These are phyloP conservation scores for Bondarzewia mesenterica DNA, from an alignment of 1,284 basidiomycete genomes.

Conservation along the genomic window DNA sequence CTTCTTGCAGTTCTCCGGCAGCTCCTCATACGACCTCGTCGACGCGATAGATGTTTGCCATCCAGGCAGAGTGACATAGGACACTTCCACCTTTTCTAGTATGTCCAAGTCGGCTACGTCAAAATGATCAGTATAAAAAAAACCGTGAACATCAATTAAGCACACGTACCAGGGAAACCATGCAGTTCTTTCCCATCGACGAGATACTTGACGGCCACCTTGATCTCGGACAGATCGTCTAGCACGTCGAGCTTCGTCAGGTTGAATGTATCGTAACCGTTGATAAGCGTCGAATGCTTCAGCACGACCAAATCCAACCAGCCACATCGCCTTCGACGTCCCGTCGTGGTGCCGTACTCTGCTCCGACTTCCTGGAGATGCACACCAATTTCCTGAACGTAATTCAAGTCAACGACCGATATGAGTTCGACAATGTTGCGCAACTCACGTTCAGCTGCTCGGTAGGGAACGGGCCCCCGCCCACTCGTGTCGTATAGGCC, in stretches of 20 bases:
- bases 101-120: conserved; percentile 75
- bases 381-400: conserved; percentile 61
- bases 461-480: conserved; percentile 95
- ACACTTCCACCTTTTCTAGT: conserved; percentile 77
- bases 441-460: conserved; percentile 81
- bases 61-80: conserved; percentile 87
- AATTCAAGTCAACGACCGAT: neutral
- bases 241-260: conserved; percentile 95
- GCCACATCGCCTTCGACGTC: conserved; percentile 86
- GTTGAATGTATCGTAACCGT: conserved; percentile 92
- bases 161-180: conserved; percentile 80
- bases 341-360: conserved; percentile 91
- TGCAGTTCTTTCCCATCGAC: conserved; percentile 72
- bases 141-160: neutral
- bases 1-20: conserved; percentile 81
- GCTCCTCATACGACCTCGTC: conserved; percentile 60
- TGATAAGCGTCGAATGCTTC: conserved; percentile 89
- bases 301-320: conserved; percentile 98
- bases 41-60: conserved; percentile 83
- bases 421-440: neutral
- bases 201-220: conserved; percentile 80
- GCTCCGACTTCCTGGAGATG: conserved; percentile 92
- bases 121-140: conserved; percentile 6
- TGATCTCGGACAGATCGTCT: conserved; percentile 82
- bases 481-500: conserved; percentile 96